A percentile compares a stretch with the other conserved stretches of the same genome.
Conservation (phyloP, 768 basidiomycete genomes). For the Lyophyllum semitale region DNA sequence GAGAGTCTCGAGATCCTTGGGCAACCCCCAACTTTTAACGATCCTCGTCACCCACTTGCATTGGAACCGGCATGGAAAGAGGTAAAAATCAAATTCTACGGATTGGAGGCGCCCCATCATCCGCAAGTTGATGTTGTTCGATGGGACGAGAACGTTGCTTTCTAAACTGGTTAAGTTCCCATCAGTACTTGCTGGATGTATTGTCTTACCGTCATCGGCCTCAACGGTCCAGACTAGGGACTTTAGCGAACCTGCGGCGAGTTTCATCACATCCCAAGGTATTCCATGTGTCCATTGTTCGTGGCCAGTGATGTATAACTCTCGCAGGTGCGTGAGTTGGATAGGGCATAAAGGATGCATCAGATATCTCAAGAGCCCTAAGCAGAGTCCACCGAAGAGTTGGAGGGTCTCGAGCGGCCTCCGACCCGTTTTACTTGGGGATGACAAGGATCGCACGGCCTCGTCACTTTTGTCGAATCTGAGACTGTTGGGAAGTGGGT, state of each 20-base stretch:
- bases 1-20: neutral
- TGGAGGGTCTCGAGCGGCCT: neutral
- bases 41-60: neutral
- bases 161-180: neutral
- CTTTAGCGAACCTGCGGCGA: neutral
- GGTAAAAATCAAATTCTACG: neutral
- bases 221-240: neutral
- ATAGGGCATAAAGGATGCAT: neutral
- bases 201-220: neutral
- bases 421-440: neutral
- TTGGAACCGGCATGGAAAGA: neutral
- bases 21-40: neutral
- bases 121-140: neutral
- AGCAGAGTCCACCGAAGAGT: neutral
- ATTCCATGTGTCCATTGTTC: neutral
- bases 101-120: neutral
- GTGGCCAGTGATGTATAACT: no score
- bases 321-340: neutral
- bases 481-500: neutral
- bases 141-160: neutral
- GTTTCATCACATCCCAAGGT: neutral
- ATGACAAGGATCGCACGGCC: neutral
- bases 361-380: neutral
- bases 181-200: neutral
- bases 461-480: neutral